Conservation (phyloP, 306 rosid genomes). For the Quercus wislizeni region DNA sequence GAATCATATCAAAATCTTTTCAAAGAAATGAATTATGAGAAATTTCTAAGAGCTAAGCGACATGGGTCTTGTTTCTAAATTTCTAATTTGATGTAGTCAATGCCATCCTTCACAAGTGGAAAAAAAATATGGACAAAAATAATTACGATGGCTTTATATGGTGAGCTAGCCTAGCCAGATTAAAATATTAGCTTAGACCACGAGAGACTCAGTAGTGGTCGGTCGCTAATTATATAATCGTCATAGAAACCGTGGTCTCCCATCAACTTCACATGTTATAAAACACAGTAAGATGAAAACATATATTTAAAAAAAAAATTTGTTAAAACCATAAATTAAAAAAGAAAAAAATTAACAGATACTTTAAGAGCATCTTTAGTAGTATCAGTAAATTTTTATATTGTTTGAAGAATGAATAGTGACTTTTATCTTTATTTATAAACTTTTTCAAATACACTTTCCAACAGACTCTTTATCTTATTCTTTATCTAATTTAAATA, state of each 20-base stretch:
- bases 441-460: too few species aligned
- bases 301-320: too few species aligned
- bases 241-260: not conserved
- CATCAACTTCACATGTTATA: constrained; percentile 8
- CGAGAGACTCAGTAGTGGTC: not conserved
- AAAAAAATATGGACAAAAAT: not conserved
- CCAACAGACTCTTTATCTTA: too few species aligned
- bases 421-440: too few species aligned
- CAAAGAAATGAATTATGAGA: not conserved
- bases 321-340: too few species aligned
- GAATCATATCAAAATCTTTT: not conserved
- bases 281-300: not conserved
- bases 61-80: too few species aligned
- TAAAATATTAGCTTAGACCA: not conserved
- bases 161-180: not conserved
- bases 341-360: not conserved
- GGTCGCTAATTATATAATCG: not conserved
- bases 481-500: too few species aligned
- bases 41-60: not conserved
- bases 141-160: not conserved
- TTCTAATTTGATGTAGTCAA: not conserved
- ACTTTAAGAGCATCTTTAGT: too few species aligned
- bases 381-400: too few species aligned
- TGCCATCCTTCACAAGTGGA: not conserved
- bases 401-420: too few species aligned